Evolutionary conservation across 2,329 filamentous ascomycete genomes (phyloP).

Genomic region (Penicillium sp.): DNA sequence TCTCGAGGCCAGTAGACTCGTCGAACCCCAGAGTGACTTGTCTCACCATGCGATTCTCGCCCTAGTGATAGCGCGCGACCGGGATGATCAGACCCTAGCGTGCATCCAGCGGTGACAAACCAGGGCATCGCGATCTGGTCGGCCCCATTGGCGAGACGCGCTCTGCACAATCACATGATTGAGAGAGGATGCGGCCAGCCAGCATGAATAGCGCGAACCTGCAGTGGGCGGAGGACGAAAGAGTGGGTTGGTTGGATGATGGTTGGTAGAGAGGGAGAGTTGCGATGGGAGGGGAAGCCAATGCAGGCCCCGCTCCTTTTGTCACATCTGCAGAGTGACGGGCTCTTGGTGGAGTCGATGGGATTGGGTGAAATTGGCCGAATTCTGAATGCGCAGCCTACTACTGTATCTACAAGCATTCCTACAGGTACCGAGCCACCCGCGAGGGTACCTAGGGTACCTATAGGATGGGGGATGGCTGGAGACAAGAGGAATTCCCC

Average conservation of each 20-base stretch:
- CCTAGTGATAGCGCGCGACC: slow-evolving; percentile 29
- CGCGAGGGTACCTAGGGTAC: not conserved
- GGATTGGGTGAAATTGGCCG: slow-evolving; percentile 22
- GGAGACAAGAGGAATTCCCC: not conserved
- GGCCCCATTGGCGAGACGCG: slow-evolving; percentile 30
- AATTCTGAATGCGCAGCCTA: slow-evolving; percentile 9
- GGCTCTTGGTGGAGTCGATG: slow-evolving; percentile 16
- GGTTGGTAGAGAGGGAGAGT: slow-evolving; percentile 17
- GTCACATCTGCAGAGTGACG: slow-evolving; percentile 32
- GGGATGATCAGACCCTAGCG: slow-evolving; percentile 30
- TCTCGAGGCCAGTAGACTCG: slow-evolving; percentile 27
- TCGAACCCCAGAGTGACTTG: slow-evolving; percentile 31
- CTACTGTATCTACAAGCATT: slow-evolving; percentile 13
- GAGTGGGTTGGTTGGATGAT: too few relatives aligned
- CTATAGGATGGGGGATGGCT: slow-evolving; percentile 1
- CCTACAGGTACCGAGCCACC: slow-evolving; percentile 1
- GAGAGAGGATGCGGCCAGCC: slow-evolving; percentile 38
- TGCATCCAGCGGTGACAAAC: slow-evolving; percentile 19
- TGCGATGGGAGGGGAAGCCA: slow-evolving; percentile 16
- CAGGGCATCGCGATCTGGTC: slow-evolving; percentile 17
- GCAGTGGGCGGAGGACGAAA: slow-evolving; percentile 24
- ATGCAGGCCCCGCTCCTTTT: slow-evolving; percentile 24
- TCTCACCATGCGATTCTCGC: slow-evolving; percentile 35
- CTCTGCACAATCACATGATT: slow-evolving; percentile 43
- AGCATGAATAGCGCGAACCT: slow-evolving; percentile 37